Conservation (phyloP, 1,284 basidiomycete genomes). For the Phellopilus nigrolimitatus region DNA sequence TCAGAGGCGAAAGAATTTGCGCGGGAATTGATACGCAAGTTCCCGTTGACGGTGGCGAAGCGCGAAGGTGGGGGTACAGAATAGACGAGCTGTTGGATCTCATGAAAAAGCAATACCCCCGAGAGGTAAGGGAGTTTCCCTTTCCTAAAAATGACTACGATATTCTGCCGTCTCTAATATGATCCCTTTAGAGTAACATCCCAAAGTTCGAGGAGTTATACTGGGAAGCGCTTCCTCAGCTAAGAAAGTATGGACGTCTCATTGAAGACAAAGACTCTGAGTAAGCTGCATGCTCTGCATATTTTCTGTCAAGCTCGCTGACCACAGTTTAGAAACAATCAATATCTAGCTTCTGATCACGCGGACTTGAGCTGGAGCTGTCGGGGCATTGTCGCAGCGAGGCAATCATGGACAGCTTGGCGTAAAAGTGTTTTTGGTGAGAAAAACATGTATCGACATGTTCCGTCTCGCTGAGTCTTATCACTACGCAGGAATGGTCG, state of each 20-base stretch:
- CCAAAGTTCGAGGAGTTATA: slow-evolving; percentile 71
- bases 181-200: no score
- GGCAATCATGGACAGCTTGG: slow-evolving; percentile 68
- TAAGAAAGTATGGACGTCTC: slow-evolving; percentile 79
- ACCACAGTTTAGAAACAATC: slow-evolving; percentile 41
- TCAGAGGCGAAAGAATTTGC: slow-evolving; percentile 70
- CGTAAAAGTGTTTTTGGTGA: slow-evolving; percentile 63
- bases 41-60: slow-evolving; percentile 54
- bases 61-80: slow-evolving; percentile 70
- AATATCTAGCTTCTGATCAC: slow-evolving; percentile 73
- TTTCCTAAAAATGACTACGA: no score
- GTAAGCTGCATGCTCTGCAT: slow-evolving; percentile 43
- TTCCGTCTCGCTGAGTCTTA: slow-evolving; percentile 27
- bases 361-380: slow-evolving; percentile 72
- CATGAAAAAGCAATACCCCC: slow-evolving; percentile 40
- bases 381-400: slow-evolving; percentile 60
- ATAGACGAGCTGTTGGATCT: slow-evolving; percentile 53
- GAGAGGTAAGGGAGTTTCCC: slow-evolving; percentile 11
- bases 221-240: slow-evolving; percentile 77
- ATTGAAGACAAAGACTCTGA: slow-evolving; percentile 63
- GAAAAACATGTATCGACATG: no score
- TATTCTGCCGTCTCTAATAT: no score
- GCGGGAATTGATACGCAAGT: slow-evolving; percentile 40
- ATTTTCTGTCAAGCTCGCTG: not conserved
- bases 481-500: slow-evolving; percentile 29